A percentile compares a stretch with the other conserved stretches of the same genome.
Evolutionary conservation across 495 filamentous ascomycete genomes (phyloP).

Genomic region (Bacidia gigantensis): DNA sequence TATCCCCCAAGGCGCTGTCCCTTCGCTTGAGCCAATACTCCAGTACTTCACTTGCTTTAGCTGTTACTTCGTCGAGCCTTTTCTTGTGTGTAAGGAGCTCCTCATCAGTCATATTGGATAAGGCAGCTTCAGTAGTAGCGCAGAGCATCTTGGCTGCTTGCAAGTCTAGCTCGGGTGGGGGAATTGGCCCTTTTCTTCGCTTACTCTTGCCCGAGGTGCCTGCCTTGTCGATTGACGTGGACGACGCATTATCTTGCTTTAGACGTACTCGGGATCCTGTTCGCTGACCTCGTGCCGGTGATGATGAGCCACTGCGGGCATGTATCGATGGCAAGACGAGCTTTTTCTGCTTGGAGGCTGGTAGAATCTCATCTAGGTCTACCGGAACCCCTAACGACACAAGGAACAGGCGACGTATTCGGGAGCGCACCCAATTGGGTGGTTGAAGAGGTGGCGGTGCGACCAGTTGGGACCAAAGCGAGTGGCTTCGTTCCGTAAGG

Average conservation of each 20-base stretch:
- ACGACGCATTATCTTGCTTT: constrained; percentile 41
- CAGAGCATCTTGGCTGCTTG: constrained; percentile 63
- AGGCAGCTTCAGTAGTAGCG: constrained; percentile 66
- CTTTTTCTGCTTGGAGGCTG: constrained; percentile 94
- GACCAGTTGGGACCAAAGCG: constrained; percentile 92
- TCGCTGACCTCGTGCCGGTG: constrained; percentile 32
- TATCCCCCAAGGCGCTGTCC: constrained; percentile 74
- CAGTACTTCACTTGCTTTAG: constrained; percentile 58
- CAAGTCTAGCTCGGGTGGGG: constrained; percentile 67
- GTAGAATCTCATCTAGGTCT: constrained; percentile 92
- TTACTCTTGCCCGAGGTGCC: constrained; percentile 26
- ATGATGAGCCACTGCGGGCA: constrained; percentile 24
- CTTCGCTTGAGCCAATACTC: constrained; percentile 80
- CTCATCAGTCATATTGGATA: constrained; percentile 56
- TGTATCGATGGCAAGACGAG: constrained; percentile 80
- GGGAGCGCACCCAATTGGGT: constrained; percentile 94
- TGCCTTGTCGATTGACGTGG: constrained; percentile 39
- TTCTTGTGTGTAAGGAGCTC: constrained; percentile 66
- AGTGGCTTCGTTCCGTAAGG: constrained; percentile 54
- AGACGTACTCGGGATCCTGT: constrained; percentile 33
- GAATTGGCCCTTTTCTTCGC: constrained; percentile 44
- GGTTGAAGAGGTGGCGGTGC: constrained; percentile 90
- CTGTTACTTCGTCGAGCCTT: constrained; percentile 52
- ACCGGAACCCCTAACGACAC: constrained; percentile 93
- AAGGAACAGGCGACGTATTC: constrained; percentile 89